Percentiles rank a stretch among this genome's conserved stretches.
Conservation (phyloP, 495 filamentous ascomycete species). For the Oidiodendron maius region DNA sequence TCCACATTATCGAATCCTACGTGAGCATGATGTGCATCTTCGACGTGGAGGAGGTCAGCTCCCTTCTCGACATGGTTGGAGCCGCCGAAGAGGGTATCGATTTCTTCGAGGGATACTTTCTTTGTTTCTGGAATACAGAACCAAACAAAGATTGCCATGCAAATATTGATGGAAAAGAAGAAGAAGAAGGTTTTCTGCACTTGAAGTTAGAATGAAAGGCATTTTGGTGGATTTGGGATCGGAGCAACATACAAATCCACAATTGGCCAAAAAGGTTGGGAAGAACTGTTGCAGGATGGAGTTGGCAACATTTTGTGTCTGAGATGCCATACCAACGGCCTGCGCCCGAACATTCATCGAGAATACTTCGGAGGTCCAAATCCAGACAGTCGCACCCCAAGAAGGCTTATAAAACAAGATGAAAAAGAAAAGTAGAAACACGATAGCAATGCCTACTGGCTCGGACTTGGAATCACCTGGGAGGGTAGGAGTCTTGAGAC, state of each 20-base stretch:
- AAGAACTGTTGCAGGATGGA: conserved; percentile 62
- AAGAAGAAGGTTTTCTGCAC: conserved; percentile 32
- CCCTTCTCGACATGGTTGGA: conserved; percentile 16
- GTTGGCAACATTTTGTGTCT: conserved; percentile 62
- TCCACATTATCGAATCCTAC: conserved; percentile 9
- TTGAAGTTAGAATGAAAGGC: not conserved
- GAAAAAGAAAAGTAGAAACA: conserved; percentile 58
- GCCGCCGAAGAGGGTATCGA: conserved; percentile 66
- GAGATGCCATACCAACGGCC: conserved; percentile 62
- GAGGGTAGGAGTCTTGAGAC: conserved; percentile 41
- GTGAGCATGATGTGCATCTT: conserved; percentile 12
- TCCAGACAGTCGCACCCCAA: conserved; percentile 63
- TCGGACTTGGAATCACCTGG: conserved; percentile 42
- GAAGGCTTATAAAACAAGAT: conserved; percentile 67
- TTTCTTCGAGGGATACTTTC: conserved; percentile 48
- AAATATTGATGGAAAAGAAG: conserved; percentile 62
- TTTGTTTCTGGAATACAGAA: conserved; percentile 73
- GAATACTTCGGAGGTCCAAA: conserved; percentile 62
- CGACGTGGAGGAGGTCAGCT: conserved; percentile 6
- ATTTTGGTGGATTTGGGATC: conserved; percentile 41
- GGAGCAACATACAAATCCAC: conserved; percentile 40
- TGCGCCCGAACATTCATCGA: conserved; percentile 62
- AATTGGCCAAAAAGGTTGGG: conserved; percentile 55
- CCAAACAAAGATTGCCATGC: conserved; percentile 64
- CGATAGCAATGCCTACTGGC: conserved; percentile 57